These are phyloP conservation scores for Trichoderma sp. DNA, from an alignment of 2,329 filamentous ascomycete genomes.

Conservation along the genomic window DNA sequence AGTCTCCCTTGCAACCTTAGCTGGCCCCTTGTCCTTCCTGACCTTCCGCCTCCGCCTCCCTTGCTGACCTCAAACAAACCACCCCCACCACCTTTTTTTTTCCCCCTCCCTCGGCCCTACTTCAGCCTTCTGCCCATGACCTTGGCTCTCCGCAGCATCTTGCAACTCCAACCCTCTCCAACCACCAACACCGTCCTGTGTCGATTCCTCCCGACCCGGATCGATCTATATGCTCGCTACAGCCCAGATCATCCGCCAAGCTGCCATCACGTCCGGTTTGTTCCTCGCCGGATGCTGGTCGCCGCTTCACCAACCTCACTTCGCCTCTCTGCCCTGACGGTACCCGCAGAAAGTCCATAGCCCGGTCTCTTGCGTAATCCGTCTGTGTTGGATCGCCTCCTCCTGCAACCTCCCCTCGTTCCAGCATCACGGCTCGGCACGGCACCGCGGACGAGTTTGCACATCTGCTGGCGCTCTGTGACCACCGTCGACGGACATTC, in stretches of 20 bases:
- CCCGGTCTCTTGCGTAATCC: slow-evolving; percentile 25
- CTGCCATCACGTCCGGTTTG: slow-evolving; percentile 10
- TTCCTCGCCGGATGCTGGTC: slow-evolving; percentile 16
- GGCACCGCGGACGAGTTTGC: slow-evolving; percentile 4
- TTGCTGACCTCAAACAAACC: slow-evolving; percentile 25
- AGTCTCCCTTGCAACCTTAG: slow-evolving; percentile 29
- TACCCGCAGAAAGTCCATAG: slow-evolving; percentile 26
- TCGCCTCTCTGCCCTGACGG: slow-evolving; percentile 20
- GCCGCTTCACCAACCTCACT: slow-evolving; percentile 32
- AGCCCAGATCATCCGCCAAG: not conserved
- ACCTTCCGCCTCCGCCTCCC: slow-evolving; percentile 31
- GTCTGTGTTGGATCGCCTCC: slow-evolving; percentile 27
- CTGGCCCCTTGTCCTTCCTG: slow-evolving; percentile 25
- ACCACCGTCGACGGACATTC: slow-evolving; percentile 20
- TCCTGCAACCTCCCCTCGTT: slow-evolving; percentile 23
- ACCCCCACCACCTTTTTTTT: slow-evolving; percentile 20
- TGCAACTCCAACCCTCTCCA: not conserved
- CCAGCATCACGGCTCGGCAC: not conserved
- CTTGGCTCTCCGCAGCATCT: slow-evolving; percentile 13
- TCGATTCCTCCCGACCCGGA: not conserved
- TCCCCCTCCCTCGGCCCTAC: slow-evolving; percentile 25
- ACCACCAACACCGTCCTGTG: not conserved
- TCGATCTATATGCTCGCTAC: not conserved
- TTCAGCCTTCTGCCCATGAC: slow-evolving; percentile 23
- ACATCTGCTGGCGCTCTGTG: not conserved